Evolutionary conservation across 768 basidiomycete species (phyloP), one percentile per base, ranked within the genome.

Genomic region (Pleurotus platypus): DNA sequence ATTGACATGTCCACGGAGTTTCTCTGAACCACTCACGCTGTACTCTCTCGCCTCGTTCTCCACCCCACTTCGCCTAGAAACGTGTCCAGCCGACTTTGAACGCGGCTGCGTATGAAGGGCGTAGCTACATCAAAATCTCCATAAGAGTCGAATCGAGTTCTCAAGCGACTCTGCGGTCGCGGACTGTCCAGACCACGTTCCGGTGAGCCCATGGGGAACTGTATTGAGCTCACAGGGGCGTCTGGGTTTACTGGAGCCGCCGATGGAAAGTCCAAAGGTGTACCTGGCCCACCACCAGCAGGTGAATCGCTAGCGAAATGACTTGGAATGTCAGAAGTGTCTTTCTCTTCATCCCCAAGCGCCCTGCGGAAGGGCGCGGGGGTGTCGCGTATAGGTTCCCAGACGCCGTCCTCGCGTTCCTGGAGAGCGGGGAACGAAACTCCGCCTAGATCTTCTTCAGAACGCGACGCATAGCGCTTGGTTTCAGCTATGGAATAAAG

Each of bases 1-100:
- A 16, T 39, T 56, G 13, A 58, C 38, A 59, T 45, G 58, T 60
- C 38, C 18, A 38, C 56, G 20, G 49, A 56, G 47, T 12, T 24
- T 37, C 8, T 54, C 37, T 46, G 58, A 58, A 37, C 2, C 12
- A 78, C 92, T 71, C 67, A 94, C 92, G 90, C 91, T 26, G 91
- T 93, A 62, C 92, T 94, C 70, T 95, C 92, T 49, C 91, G 80
- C 63, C 93, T 78, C 9, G 87, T 91, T 50, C 94, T 78, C 94
- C 94, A 96, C 4, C 88, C 90, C 30, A 86, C 78, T 62, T 93
- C 90, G 2, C 77, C 64, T 16, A 68, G 78, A 30, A 73, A 68
- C 56, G 69, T 77, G 60, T 90, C 87, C 49, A 92, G 70, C 50
- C 89, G 78, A 66, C 92, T 93, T 58, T 89, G 90, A 6, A 86